A percentile compares a stretch with the other conserved stretches of the same genome.
phyloP scores from a whole-genome alignment of 2,329 filamentous ascomycete genomes.

The Aspergillus chevalieri region DNA sequence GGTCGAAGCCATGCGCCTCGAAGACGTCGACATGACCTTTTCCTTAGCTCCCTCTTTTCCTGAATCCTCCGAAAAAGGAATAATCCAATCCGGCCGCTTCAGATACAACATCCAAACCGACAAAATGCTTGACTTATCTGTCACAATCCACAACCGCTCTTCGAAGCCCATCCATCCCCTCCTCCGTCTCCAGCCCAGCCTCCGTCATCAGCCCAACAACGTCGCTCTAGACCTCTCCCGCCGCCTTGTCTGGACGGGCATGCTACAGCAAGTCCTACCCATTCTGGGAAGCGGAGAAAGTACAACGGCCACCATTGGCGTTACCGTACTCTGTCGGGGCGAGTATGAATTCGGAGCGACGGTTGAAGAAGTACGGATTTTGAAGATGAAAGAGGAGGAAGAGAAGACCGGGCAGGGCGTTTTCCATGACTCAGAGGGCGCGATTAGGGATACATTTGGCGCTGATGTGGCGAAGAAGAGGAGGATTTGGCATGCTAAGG shows the following conservation, averaged over 20 bases:
- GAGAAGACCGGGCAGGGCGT: slow-evolving; percentile 5
- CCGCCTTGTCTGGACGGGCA: slow-evolving; percentile 78
- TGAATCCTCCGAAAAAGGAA: slow-evolving; percentile 8
- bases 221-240: slow-evolving; percentile 74
- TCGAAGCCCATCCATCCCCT: slow-evolving; percentile 62
- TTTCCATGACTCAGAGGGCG: slow-evolving; percentile 20
- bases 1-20: slow-evolving; percentile 75
- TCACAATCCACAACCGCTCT: slow-evolving; percentile 71
- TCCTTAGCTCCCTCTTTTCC: slow-evolving; percentile 27
- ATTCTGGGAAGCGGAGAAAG: slow-evolving; percentile 54
- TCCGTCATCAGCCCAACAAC: slow-evolving; percentile 65
- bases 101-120: slow-evolving; percentile 50
- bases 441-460: slow-evolving; percentile 34
- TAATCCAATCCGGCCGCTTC: slow-evolving; percentile 38
- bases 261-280: slow-evolving; percentile 68
- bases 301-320: slow-evolving; percentile 59
- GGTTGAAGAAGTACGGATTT: slow-evolving; percentile 69
- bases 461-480: slow-evolving; percentile 34
- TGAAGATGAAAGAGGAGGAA: slow-evolving; percentile 17
- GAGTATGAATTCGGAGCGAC: slow-evolving; percentile 75
- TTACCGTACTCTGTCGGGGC: slow-evolving; percentile 70
- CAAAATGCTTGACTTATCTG: slow-evolving; percentile 62
- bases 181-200: slow-evolving; percentile 68
- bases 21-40: slow-evolving; percentile 65
- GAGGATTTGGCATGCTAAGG: slow-evolving; percentile 41